Conservation (phyloP, 2,329 filamentous ascomycete species). For the Phaeosphaeria sp. region DNA sequence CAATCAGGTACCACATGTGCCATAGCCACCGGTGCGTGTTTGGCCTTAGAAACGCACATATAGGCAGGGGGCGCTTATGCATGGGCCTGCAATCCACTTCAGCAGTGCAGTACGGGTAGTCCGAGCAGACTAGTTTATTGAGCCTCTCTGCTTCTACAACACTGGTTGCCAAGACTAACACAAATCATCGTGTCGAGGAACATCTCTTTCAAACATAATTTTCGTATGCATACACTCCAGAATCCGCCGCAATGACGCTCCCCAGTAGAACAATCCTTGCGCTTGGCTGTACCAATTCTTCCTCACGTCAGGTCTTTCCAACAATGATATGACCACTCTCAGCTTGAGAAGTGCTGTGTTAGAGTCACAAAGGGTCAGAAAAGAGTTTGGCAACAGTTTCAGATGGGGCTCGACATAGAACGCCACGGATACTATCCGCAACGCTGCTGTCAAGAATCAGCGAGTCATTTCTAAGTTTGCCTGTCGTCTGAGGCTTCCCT, state of each 20-base stretch:
- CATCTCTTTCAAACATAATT: not conserved
- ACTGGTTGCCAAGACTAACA: not conserved
- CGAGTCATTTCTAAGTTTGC: constrained; percentile 2
- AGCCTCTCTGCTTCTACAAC: not conserved
- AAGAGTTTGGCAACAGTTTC: constrained; percentile 2
- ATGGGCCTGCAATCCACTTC: not conserved
- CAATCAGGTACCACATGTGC: not conserved
- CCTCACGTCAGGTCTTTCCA: not conserved
- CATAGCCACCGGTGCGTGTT: not conserved
- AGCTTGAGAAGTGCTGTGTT: not conserved
- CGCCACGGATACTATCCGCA: not conserved
- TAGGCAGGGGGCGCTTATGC: not conserved
- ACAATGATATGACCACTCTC: not conserved
- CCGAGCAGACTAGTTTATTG: not conserved
- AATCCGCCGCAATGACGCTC: not conserved
- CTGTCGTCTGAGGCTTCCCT: not conserved
- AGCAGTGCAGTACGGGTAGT: not conserved
- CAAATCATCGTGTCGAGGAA: not conserved
- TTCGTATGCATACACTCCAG: not conserved
- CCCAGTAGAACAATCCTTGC: not conserved
- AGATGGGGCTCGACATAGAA: not conserved
- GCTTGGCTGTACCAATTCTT: not conserved
- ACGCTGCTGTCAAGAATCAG: constrained; percentile 1
- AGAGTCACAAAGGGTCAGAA: not conserved
- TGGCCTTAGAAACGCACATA: not conserved